Base-by-base conservation (phyloP, 768 basidiomycete genomes). In the Naganishia vaughanmartiniae region DNA sequence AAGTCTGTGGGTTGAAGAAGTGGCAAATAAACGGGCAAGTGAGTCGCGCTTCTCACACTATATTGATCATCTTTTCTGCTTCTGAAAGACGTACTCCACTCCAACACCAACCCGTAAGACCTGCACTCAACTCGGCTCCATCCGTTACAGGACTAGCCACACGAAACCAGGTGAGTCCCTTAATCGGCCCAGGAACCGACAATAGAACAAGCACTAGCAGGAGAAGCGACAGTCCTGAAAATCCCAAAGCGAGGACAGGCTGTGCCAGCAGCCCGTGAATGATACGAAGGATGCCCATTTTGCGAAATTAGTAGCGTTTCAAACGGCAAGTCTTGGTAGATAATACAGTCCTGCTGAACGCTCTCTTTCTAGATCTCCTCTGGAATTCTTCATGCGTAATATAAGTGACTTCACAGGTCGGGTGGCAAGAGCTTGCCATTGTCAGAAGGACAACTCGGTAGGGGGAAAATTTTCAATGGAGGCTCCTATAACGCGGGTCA, bases 101-200 rank as follows among this genome's bases (percentile, higher is more conserved):
- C 71, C 71, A 72, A 69, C 80, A 81, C 80, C 80, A 81, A 11
- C 80, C 80, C 2, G 74, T 42, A 0, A 80, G 77, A 60, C 80
- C 80, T 3, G 77, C 74, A 9, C 24, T 76, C 28, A 81, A 34
- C 5, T 56, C 36, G 0, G 71, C 72, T 19, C 66, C 68, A 2
- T 63, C 70, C 2, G 65, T 66, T 0, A 70, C 69, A 5, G 74
- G 67, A 5, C 67, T 74, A 17, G 72, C 70, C 39, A 81, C 72
- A 19, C 55, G 46, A 73, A 81, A 81, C 80, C 80, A 81, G 65
- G 76, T 79, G 54, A 81, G 39, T 1, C 76, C 73, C 65, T 79
- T 78, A 68, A 79, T 77, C 26, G 80, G 80, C 34, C 80, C 80
- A 3, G 80, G 80, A 2, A 81, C 80, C 11, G 77, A 76, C 0